Conservation (phyloP, 345 rosid species). For the Firmiana major region DNA sequence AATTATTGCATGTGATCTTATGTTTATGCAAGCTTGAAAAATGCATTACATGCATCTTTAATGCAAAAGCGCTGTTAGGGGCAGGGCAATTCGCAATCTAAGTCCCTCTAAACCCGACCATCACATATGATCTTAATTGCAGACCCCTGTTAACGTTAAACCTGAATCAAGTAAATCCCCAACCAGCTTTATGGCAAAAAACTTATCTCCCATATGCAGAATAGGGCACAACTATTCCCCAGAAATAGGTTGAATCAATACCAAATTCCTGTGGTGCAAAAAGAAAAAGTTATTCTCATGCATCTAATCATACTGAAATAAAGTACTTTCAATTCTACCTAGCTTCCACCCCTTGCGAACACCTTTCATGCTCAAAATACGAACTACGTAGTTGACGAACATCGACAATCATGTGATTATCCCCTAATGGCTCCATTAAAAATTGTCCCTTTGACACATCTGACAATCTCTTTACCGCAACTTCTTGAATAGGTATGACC, state of each 20-base stretch:
- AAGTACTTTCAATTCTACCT: too few relatives aligned
- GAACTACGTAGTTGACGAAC: not conserved
- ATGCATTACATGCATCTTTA: not conserved
- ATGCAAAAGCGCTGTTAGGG: not conserved
- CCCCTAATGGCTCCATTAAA: not conserved
- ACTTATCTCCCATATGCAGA: too few relatives aligned
- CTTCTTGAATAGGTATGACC: not conserved
- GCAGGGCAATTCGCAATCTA: not conserved
- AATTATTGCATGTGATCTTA: too few relatives aligned
- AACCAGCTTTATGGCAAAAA: not conserved
- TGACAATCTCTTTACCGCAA: not conserved
- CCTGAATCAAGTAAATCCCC: not conserved
- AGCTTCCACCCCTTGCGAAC: not conserved
- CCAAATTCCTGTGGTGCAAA: too few relatives aligned
- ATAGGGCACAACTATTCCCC: not conserved
- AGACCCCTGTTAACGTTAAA: not conserved
- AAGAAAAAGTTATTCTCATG: too few relatives aligned
- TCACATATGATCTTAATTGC: too few relatives aligned
- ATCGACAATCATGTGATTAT: not conserved
- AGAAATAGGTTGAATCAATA: not conserved
- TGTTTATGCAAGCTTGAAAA: too few relatives aligned
- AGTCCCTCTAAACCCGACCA: not conserved
- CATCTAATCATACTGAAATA: too few relatives aligned
- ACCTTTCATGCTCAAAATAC: constrained; percentile 24
- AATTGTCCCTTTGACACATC: not conserved